phyloP scores from a whole-genome alignment of 2,329 filamentous ascomycete genomes.

The Sclerotinia sclerotiorum region DNA sequence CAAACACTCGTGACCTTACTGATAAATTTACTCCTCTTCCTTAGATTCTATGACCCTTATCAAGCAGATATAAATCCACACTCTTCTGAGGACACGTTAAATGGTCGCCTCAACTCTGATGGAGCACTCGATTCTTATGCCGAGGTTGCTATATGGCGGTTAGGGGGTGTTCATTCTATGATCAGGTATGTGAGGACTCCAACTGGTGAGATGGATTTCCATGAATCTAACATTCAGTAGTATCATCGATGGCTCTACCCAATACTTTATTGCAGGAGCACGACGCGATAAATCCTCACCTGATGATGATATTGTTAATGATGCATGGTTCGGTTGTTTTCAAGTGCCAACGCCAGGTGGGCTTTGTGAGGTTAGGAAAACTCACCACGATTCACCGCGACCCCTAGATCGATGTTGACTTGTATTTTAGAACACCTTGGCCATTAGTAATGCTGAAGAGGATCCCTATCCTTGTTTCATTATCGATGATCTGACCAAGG shows the following conservation, averaged over 20 bases:
- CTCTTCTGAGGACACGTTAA: constrained; percentile 28
- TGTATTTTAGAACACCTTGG: constrained; percentile 16
- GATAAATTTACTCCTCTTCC: not conserved
- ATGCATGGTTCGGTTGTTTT: constrained; percentile 36
- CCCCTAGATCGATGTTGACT: not conserved
- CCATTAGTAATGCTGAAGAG: not conserved
- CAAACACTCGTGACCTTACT: not conserved
- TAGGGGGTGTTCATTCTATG: constrained; percentile 36
- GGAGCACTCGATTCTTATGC: constrained; percentile 42
- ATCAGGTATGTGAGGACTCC: constrained; percentile 31
- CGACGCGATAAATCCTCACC: constrained; percentile 18
- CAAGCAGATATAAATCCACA: constrained; percentile 17
- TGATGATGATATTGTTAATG: constrained; percentile 21
- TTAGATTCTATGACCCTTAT: constrained; percentile 37
- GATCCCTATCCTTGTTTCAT: constrained; percentile 24
- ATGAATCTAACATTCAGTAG: constrained; percentile 13
- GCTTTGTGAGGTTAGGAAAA: constrained; percentile 35
- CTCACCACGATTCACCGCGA: not conserved
- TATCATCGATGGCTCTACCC: constrained; percentile 24
- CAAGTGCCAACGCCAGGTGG: constrained; percentile 35
- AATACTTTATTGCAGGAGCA: constrained; percentile 38
- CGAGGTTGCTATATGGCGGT: constrained; percentile 52
- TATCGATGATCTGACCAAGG: constrained; percentile 22
- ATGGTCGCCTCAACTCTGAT: constrained; percentile 35
- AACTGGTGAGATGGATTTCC: not conserved